phyloP scores from a whole-genome alignment of 2,329 filamentous ascomycete genomes.

The Calycina herbarum region DNA sequence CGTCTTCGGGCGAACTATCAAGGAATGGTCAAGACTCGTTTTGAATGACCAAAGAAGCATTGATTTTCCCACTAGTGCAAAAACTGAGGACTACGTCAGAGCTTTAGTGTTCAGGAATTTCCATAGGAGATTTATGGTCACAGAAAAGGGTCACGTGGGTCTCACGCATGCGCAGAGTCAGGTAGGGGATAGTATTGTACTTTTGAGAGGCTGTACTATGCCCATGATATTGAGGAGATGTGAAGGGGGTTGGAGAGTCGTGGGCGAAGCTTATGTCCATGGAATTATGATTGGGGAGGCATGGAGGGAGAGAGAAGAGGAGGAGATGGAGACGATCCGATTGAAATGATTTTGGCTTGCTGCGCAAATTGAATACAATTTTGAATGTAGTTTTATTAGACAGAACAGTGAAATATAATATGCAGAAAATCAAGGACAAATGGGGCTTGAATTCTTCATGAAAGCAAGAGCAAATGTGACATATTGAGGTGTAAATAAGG shows the following conservation, averaged over 20 bases:
- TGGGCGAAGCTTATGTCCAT: conserved; percentile 11
- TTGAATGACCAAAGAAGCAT: background rate
- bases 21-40: background rate
- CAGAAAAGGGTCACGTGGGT: background rate
- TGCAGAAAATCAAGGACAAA: too few species aligned
- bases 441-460: too few species aligned
- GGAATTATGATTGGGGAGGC: conserved; percentile 9
- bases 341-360: background rate
- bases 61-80: background rate
- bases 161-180: background rate
- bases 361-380: too few species aligned
- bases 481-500: too few species aligned
- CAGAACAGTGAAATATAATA: too few species aligned
- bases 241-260: conserved; percentile 5
- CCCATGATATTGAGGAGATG: conserved; percentile 1
- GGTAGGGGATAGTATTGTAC: background rate
- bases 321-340: background rate
- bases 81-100: background rate
- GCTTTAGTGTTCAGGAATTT: background rate
- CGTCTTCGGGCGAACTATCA: background rate
- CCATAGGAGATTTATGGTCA: background rate
- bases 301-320: background rate
- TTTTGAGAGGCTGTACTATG: conserved; percentile 3
- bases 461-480: too few species aligned
- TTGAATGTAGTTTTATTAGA: too few species aligned